Base-by-base conservation (phyloP, 2,329 filamentous ascomycete genomes). In the Trichothecium sympodiale region DNA sequence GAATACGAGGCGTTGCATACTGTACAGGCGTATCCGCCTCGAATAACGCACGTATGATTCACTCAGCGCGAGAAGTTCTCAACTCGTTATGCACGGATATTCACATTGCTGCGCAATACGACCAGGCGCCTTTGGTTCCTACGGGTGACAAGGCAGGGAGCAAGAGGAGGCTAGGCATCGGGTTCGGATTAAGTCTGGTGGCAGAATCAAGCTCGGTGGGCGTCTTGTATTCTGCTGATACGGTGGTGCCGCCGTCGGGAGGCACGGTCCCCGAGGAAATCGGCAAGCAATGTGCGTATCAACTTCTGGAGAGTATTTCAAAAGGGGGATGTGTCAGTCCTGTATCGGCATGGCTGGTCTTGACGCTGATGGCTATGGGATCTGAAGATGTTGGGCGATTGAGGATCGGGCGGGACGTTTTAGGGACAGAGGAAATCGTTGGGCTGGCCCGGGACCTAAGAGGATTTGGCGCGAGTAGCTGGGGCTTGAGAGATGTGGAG, bases 281-380 rank as follows among this genome's bases (percentile, higher is more conserved):
- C 34, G 91, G 91, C 35, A 83, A 79, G 58, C 74, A 78, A 50
- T 94, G 86, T 55, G 91, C 91, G 13, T 86, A 83, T 54, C 88
- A 95, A 57, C 63, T 98, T 34, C 65, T 98, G 10, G 88, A 96
- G 59, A 72, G 77, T 16, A 80, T 96, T 41, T 74, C 74, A 35
- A 74, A 80, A 47, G 89, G 88, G 9, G 91, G 91, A 1, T 94
- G 86, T 54, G 83, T 84, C 3, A 80, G 78, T 36, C 69, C 67
- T 12, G 71, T 81, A 3, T 83, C 85, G 3, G 78, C 80, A 5
- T 67, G 75, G 3, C 89, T 81, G 0, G 71, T 94, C 44, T 59
- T 98, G 36, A 83, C 80, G 14, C 66, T 98, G 43, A 98, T 98
- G 91, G 86, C 88, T 25, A 96, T 98, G 91, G 91, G 91, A 0